These are phyloP conservation scores for Coelastrella sp. DNA, from an alignment of 139 green algal species.

Conservation along the genomic window DNA sequence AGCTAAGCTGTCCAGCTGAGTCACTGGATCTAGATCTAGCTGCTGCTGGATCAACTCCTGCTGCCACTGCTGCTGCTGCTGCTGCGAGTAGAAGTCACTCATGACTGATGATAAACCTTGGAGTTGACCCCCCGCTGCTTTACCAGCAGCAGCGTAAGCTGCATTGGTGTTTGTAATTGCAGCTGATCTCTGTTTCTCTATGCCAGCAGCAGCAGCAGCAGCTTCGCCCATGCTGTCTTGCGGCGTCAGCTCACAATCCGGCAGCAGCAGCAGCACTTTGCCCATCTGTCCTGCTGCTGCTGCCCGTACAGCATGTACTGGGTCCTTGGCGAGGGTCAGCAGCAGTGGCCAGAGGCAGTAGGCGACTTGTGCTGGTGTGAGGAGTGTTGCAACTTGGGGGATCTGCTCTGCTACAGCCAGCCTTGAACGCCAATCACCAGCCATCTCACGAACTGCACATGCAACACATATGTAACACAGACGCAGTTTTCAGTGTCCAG, in stretches of 20 bases:
- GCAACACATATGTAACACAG: not conserved
- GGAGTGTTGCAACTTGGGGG: not conserved
- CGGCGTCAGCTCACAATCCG: not conserved
- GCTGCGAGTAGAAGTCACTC: not conserved
- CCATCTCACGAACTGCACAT: slow-evolving; percentile 12
- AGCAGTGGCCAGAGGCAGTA: slow-evolving; percentile 46
- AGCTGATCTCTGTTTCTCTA: not conserved
- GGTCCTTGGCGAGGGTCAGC: slow-evolving; percentile 13
- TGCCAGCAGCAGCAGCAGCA: not conserved
- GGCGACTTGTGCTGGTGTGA: slow-evolving; percentile 32
- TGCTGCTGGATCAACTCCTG: not conserved
- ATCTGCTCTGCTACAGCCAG: slow-evolving; percentile 31
- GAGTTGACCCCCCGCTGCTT: not conserved
- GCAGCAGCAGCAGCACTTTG: slow-evolving; percentile 35
- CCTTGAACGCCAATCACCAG: slow-evolving; percentile 39
- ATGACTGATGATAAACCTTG: not conserved
- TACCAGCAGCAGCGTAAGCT: not conserved
- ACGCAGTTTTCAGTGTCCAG: not conserved
- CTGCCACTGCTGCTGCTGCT: slow-evolving; percentile 7
- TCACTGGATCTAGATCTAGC: not conserved
- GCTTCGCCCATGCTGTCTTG: not conserved
- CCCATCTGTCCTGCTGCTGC: slow-evolving; percentile 24
- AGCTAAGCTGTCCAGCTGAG: not conserved
- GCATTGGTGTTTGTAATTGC: not conserved
- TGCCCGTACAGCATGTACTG: slow-evolving; percentile 14